phyloP scores from a whole-genome alignment of 2,329 filamentous ascomycete species.

The Aspergillus cejpii region DNA sequence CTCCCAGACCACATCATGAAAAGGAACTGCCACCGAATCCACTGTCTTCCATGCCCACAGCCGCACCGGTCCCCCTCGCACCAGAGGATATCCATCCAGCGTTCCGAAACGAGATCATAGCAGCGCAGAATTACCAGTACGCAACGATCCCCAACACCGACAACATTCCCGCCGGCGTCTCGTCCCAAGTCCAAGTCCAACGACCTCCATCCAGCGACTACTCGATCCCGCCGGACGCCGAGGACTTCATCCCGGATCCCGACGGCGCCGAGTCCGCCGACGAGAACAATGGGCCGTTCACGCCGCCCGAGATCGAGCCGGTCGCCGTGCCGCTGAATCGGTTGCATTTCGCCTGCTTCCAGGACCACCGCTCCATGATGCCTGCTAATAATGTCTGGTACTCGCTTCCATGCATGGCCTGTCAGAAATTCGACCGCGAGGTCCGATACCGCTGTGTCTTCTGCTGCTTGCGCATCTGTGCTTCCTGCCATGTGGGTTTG shows the following conservation, averaged over 20 bases:
- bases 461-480: conserved; percentile 39
- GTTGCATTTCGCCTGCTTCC: conserved; percentile 37
- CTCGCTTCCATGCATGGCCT: conserved; percentile 41
- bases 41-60: conserved; percentile 8
- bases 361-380: conserved; percentile 34
- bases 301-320: conserved; percentile 30
- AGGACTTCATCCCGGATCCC: conserved; percentile 32
- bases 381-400: conserved; percentile 35
- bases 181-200: conserved; percentile 4
- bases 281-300: conserved; percentile 18
- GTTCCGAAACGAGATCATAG: neutral
- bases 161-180: neutral
- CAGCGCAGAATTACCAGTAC: neutral
- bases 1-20: conserved; percentile 15
- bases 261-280: conserved; percentile 20
- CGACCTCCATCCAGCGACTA: conserved; percentile 10
- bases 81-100: neutral
- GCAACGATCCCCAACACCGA: neutral
- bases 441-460: conserved; percentile 38
- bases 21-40: conserved; percentile 26
- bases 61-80: conserved; percentile 9
- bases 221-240: conserved; percentile 11
- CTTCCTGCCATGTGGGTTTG: conserved; percentile 29
- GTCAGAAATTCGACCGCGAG: conserved; percentile 35
- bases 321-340: conserved; percentile 32